Evolutionary conservation across 176 grass and related monocot genomes (phyloP).

Genomic region (Pharus latifolius): DNA sequence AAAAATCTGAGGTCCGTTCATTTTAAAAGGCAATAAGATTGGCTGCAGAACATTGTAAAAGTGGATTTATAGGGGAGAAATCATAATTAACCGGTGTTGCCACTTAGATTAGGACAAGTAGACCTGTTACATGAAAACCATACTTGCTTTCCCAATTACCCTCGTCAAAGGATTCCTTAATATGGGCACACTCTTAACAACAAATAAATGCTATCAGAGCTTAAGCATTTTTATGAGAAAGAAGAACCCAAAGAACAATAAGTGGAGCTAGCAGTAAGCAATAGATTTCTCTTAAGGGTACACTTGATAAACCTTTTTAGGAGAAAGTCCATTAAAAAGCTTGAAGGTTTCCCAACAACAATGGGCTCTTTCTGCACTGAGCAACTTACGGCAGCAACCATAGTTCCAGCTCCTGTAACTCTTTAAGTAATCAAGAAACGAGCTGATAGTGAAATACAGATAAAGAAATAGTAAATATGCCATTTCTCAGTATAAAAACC

Average conservation of each 20-base stretch:
- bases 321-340: conserved; percentile 88
- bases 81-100: too few relatives aligned
- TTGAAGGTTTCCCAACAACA: conserved; percentile 93
- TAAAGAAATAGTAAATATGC: background rate
- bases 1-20: too few relatives aligned
- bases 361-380: conserved; percentile 74
- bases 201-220: background rate
- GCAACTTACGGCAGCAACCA: conserved; percentile 88
- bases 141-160: background rate
- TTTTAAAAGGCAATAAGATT: background rate
- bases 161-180: background rate
- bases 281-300: background rate
- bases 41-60: background rate
- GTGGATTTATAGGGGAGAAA: background rate
- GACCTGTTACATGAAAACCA: too few relatives aligned
- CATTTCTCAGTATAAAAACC: conserved; percentile 29
- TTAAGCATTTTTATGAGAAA: too few relatives aligned
- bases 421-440: conserved; percentile 2
- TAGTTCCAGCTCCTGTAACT: conserved; percentile 78
- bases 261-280: too few relatives aligned
- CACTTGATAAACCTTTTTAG: conserved; percentile 54
- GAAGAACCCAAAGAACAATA: too few relatives aligned
- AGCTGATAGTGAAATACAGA: background rate
- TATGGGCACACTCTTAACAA: background rate
- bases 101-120: too few relatives aligned